Evolutionary conservation across 805 yeast genomes (phyloP).

Genomic region (Metschnikowia lochheadii): DNA sequence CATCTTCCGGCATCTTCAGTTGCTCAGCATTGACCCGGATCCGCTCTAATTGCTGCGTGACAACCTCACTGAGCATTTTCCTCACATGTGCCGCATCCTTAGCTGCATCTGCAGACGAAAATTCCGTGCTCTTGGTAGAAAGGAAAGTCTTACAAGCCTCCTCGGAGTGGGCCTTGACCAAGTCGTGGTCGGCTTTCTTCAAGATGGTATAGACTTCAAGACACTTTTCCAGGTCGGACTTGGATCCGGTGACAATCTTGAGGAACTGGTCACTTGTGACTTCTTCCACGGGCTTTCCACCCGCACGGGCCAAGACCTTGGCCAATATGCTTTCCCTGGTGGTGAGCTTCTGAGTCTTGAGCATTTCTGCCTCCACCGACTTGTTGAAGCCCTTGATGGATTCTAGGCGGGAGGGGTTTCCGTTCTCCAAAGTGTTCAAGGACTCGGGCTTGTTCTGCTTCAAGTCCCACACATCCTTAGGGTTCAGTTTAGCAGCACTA

Average conservation of each 20-base stretch:
- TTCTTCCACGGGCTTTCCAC: slow-evolving; percentile 22
- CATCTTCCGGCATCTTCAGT: slow-evolving; percentile 26
- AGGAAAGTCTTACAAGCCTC: slow-evolving; percentile 24
- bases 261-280: slow-evolving; percentile 16
- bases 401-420: slow-evolving; percentile 11
- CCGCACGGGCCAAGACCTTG: slow-evolving; percentile 37
- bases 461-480: slow-evolving; percentile 53
- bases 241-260: slow-evolving; percentile 12
- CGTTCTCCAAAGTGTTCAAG: slow-evolving; percentile 25
- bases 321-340: slow-evolving; percentile 47
- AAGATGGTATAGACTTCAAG: slow-evolving; percentile 29
- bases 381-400: slow-evolving; percentile 32
- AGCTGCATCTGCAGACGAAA: slow-evolving; percentile 26
- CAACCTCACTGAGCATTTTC: slow-evolving; percentile 35
- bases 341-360: slow-evolving; percentile 31
- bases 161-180: slow-evolving; percentile 18
- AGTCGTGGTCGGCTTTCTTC: slow-evolving; percentile 24
- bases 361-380: slow-evolving; percentile 41
- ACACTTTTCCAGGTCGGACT: slow-evolving; percentile 33
- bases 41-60: slow-evolving; percentile 29
- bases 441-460: slow-evolving; percentile 40
- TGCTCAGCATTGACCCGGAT: slow-evolving; percentile 28
- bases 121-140: slow-evolving; percentile 34
- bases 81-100: slow-evolving; percentile 32
- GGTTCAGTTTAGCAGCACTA: slow-evolving; percentile 51